These are phyloP conservation scores for Colletotrichum tanaceti DNA, from an alignment of 2,329 filamentous ascomycete species.

Conservation along the genomic window DNA sequence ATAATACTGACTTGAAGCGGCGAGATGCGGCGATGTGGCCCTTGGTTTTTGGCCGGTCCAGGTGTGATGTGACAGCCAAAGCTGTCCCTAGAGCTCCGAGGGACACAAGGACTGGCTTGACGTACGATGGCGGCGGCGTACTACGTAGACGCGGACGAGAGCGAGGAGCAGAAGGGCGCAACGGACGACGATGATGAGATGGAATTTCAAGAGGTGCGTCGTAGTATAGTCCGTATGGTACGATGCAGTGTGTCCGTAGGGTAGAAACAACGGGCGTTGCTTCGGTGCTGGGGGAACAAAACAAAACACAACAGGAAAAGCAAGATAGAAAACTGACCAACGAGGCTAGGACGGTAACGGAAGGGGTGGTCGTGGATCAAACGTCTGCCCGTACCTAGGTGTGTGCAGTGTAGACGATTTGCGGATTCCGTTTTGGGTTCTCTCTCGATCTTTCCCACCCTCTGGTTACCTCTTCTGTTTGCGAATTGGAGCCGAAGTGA, in stretches of 20 bases:
- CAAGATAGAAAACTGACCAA: background rate
- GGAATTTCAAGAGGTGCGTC: background rate
- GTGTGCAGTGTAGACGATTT: background rate
- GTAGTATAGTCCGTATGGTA: background rate
- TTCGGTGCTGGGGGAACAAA: background rate
- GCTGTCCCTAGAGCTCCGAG: slow-evolving; percentile 15
- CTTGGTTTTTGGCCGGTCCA: slow-evolving; percentile 8
- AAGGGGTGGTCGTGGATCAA: background rate
- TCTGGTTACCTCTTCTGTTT: background rate
- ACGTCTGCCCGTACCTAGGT: background rate
- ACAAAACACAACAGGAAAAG: background rate
- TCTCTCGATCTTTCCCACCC: background rate
- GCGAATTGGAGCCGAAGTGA: background rate
- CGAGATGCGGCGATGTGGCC: background rate
- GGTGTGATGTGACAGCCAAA: slow-evolving; percentile 18
- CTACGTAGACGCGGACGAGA: background rate
- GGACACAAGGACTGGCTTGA: slow-evolving; percentile 11
- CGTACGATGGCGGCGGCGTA: background rate
- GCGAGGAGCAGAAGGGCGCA: background rate
- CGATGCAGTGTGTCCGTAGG: too few species aligned
- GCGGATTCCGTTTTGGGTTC: background rate
- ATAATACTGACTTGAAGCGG: slow-evolving; percentile 19
- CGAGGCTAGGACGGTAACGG: slow-evolving; percentile 11
- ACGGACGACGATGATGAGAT: slow-evolving; percentile 1
- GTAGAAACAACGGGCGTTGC: slow-evolving; percentile 5